Base-by-base conservation (phyloP, 495 filamentous ascomycete species). In the Trichocladium uniseriatum region DNA sequence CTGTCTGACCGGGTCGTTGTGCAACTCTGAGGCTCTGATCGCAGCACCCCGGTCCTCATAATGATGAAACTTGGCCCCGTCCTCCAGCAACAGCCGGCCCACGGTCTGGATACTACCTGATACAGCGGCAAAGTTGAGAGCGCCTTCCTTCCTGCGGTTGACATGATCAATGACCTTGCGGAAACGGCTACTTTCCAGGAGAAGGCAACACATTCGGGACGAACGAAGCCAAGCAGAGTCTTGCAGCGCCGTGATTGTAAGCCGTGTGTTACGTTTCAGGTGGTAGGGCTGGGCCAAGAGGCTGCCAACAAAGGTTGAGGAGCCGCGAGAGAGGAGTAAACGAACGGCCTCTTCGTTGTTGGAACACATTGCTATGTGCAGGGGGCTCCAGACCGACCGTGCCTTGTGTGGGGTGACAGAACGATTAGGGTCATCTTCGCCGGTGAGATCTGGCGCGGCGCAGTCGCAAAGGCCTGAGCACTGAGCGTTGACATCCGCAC, bases 281-380 rank as follows among this genome's bases (percentile, higher is more conserved):
- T 16, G 6, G 14, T 0, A 0, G 21, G 42, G 42, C 5, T 36
- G 1, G 2, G 15, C 6, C 8, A 16, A 13, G 5, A n/a, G 13
- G 6, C 18, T 14, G 20, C 35, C 45, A 10, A 47, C 35, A 3
- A 4, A 3, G 10, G 20, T 10, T 10, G 29, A 41, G 10, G 31
- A 39, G 5, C 39, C 28, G 16, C 13, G 13, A 7, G 18, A 15
- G 8, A 50, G 8, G 18, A 50, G 38, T 1, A 50, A 15, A 6
- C 11, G n/a, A 9, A 16, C 32, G 0, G 22, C 29, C 7, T 29
- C 18, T 3, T n/a, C 21, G 8, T 43, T 24, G 9, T 21, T 21
- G 3, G 29, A 37, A 21, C 39, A 50, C n/a, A 50, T 50, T 13
- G 48, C 48, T 10, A 50, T n/a, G 15, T 50, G 48, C 2, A 43